Base-by-base conservation (phyloP, 2,329 filamentous ascomycete genomes). In the Alternaria incomplexa region DNA sequence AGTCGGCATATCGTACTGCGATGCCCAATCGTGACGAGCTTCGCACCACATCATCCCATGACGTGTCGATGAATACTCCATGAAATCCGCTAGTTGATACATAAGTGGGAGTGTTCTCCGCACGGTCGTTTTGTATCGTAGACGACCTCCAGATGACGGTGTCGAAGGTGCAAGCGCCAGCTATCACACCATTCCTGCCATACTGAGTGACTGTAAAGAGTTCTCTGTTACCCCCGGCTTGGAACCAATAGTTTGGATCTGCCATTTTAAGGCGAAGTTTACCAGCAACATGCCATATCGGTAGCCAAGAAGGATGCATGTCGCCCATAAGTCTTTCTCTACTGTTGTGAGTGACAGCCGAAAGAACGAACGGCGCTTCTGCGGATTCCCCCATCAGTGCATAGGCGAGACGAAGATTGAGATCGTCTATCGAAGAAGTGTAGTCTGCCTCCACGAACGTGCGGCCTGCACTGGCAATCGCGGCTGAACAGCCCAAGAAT, bases 171-270 rank as follows among this genome's bases (percentile, higher is more conserved):
- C 4, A 15, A 5, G 25, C 11, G 1, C n/a, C 11, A 2, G 30
- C 1, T 0, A 0, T 30, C 17, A 50, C 20, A 0, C 2, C 0
- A 1, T 1, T n/a, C 8, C 6, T 2, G 15, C 8, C 15, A 3
- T 10, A 3, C 7, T 36, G 4, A 1, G 11, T 13, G 6, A 10
- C 11, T 20, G 10, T 5, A 1, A 30, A 28, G 10, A 20, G 8
- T 1, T 50, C 17, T 7, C 2, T 28, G 11, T 1, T 0, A 2
- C 25, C 25, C 4, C n/a, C 25, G 0, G 46, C 46, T 8, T 25
- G 25, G 5, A n/a, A 48, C 46, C 46, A 48, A 6, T 13, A 13
- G 2, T 0, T 5, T 10, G 46, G 3, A 0, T 28, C 2, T 9
- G 25, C 25, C 6, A 48, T 7, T 4, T 0, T 3, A 3, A 1